Evolutionary conservation across 108 stramenopile species (phyloP).

Genomic region (Nannochloropsis gaditana): DNA sequence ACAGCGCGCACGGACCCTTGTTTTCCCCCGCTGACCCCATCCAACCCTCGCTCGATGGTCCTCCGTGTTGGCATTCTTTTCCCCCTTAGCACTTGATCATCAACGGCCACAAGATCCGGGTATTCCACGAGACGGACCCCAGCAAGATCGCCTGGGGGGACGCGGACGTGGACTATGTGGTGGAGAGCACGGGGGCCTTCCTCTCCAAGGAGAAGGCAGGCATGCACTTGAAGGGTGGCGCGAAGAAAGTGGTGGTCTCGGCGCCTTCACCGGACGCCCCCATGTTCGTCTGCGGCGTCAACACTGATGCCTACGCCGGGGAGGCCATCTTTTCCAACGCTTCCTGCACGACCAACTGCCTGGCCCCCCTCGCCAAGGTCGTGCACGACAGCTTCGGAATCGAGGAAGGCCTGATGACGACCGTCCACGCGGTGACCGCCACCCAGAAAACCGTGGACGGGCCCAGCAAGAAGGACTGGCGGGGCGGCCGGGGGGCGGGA

Average conservation of each 20-base stretch:
- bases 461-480: conserved; percentile 96
- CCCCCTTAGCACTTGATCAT: conserved; percentile 41
- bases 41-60: background rate
- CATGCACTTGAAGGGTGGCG: conserved; percentile 80
- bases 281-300: conserved; percentile 98
- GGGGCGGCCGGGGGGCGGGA: conserved; percentile 83
- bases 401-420: conserved; percentile 94
- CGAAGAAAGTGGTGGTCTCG: conserved; percentile 94
- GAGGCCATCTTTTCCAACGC: conserved; percentile 98
- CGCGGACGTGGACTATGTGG: conserved; percentile 87
- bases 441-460: conserved; percentile 96
- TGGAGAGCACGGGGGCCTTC: conserved; percentile 95
- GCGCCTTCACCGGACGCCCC: conserved; percentile 93
- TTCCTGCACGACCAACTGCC: conserved; percentile 98
- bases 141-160: conserved; percentile 83
- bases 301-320: conserved; percentile 73
- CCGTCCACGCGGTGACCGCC: conserved; percentile 95
- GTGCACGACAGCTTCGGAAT: conserved; percentile 92
- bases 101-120: conserved; percentile 66
- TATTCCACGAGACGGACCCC: conserved; percentile 88
- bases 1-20: too few species aligned
- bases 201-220: conserved; percentile 71
- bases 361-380: conserved; percentile 91
- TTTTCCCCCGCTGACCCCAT: background rate
- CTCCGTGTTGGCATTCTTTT: background rate